These are phyloP conservation scores for Aspergillus pseudoterreus DNA, from an alignment of 2,329 filamentous ascomycete species.

Conservation along the genomic window DNA sequence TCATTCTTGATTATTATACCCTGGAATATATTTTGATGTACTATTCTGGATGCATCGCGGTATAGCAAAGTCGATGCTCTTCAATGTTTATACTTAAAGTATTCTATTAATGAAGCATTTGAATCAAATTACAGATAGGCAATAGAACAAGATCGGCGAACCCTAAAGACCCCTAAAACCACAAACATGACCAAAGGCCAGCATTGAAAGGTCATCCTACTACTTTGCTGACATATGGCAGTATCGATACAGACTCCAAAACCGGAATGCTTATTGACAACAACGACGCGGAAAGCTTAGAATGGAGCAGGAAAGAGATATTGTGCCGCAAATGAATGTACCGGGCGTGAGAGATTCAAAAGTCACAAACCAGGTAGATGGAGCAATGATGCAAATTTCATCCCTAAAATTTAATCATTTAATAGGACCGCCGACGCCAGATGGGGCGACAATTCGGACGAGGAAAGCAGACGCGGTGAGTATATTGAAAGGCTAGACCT, in stretches of 20 bases:
- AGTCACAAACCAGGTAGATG: background rate
- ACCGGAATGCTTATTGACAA: background rate
- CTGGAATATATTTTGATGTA: constrained; percentile 3
- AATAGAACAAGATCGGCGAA: too few species aligned
- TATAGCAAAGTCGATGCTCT: too few species aligned
- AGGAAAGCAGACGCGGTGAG: background rate
- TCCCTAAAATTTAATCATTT: background rate
- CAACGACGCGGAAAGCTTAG: background rate
- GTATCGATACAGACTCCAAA: background rate
- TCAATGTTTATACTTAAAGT: too few species aligned
- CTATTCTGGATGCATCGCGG: background rate
- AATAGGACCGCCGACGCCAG: background rate
- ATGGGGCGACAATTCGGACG: background rate
- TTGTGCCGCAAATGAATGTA: background rate
- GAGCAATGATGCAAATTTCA: background rate
- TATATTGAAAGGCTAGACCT: constrained; percentile 27
- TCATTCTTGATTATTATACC: constrained; percentile 12
- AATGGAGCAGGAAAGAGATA: background rate
- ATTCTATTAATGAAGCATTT: too few species aligned
- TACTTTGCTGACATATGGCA: background rate
- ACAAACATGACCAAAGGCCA: background rate
- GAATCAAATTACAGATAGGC: too few species aligned
- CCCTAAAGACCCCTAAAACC: background rate
- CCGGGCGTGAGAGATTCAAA: background rate
- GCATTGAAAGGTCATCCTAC: too few species aligned